Base-by-base conservation (phyloP, 345 rosid genomes). In the Trapa bicornis region DNA sequence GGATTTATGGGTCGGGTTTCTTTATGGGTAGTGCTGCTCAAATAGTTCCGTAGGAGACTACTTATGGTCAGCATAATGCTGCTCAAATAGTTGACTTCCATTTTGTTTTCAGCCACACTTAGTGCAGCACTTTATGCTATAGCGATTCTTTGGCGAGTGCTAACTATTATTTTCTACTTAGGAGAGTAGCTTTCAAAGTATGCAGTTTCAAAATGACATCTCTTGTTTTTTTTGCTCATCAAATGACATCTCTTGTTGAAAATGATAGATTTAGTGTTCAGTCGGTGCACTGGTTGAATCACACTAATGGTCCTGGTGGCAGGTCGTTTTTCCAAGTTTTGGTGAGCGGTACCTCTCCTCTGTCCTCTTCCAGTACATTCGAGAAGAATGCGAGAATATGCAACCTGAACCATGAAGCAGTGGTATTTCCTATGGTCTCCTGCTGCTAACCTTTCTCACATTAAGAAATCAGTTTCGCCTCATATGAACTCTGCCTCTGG, bases 281-380 rank as follows among this genome's bases (percentile, higher is more conserved):
- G 3, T 39, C 42, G 42, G 6, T 54, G 60, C 22, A n/a, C 60
- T n/a, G 33, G 3, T 54, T 39, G 42, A 39, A 39, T 39, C 6
- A 39, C 6, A 13, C 11, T 62, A n/a, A 17, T 39, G 50, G n/a
- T 41, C 52, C 67, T 42, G 37, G 4, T 61, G 57, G 77, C 86
- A 91, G 99, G 97, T 89, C 73, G 93, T 91, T 60, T 89, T 94
- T 60, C 99, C 97, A 2, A 94, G 97, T 84, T 89, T 94, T 11
- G 96, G 99, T 2, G 99, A 94, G 70, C 83, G 96, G 64, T 91
- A 94, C 52, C 85, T 91, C 42, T 91, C 99, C 0, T 71, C 97
- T 0, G 86, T 87, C 48, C 93, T 91, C 70, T 94, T 94, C 83
- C 89, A 87, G 76, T 91, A 97, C 4, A 94, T 94, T 52, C 81